phyloP scores from a whole-genome alignment of 495 filamentous ascomycete genomes.

The Daldinia bambusicola region DNA sequence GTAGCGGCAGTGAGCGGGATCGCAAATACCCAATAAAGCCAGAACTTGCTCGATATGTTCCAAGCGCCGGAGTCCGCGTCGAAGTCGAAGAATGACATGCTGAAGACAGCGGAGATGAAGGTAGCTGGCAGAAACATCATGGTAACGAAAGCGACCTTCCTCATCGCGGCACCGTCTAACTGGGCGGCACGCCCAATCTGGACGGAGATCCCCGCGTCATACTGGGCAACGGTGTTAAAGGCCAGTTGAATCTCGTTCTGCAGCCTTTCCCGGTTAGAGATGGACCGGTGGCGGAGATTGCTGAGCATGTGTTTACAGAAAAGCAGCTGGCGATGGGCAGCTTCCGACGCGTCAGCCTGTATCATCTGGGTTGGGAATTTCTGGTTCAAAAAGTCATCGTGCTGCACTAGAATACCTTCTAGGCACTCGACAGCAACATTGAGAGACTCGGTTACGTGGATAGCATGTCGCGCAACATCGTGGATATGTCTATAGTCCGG shows the following conservation, averaged over 20 bases:
- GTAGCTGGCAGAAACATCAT: constrained; percentile 52
- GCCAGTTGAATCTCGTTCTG: constrained; percentile 59
- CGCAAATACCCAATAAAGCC: constrained; percentile 51
- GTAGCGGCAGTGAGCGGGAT: constrained; percentile 6
- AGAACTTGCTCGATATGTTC: constrained; percentile 48
- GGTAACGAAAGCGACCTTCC: constrained; percentile 49
- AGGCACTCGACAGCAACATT: constrained; percentile 53
- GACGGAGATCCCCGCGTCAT: constrained; percentile 50
- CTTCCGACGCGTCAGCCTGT: constrained; percentile 14
- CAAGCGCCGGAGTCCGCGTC: constrained; percentile 32
- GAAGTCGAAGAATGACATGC: constrained; percentile 48
- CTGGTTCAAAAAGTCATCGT: neutral
- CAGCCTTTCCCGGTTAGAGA: constrained; percentile 52
- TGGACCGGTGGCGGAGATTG: constrained; percentile 53
- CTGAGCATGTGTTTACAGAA: constrained; percentile 53
- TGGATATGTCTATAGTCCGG: constrained; percentile 57
- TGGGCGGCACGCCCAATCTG: constrained; percentile 52
- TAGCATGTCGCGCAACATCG: constrained; percentile 60
- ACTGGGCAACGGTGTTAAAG: constrained; percentile 54
- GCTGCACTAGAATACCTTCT: constrained; percentile 48
- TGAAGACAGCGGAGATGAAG: constrained; percentile 48
- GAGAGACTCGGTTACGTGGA: constrained; percentile 59
- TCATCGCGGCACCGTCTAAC: constrained; percentile 52
- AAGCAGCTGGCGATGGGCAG: constrained; percentile 43
- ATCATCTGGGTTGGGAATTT: constrained; percentile 24